These are phyloP conservation scores for Heliocybe sulcata DNA, from an alignment of 1,284 basidiomycete genomes.

Conservation along the genomic window DNA sequence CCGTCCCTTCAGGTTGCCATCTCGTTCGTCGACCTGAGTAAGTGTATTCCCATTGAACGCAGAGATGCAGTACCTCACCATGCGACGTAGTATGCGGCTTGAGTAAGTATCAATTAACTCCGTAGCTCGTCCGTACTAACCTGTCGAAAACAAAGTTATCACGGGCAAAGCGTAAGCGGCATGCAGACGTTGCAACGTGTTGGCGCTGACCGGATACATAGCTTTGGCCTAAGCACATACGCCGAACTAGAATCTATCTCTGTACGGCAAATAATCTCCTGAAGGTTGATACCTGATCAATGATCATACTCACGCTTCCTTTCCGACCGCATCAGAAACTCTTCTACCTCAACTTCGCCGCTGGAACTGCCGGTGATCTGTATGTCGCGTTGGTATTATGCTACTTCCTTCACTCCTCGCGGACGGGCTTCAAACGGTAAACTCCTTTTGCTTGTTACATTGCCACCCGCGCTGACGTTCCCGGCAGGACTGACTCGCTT, in stretches of 20 bases:
- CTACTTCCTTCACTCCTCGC: conserved; percentile 21
- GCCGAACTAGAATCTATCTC: conserved; percentile 11
- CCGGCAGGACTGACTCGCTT: conserved; percentile 26
- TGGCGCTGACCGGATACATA: conserved; percentile 6
- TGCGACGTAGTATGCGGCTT: conserved; percentile 12
- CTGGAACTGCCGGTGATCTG: conserved; percentile 21
- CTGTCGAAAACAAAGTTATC: conserved; percentile 7
- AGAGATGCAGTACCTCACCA: neutral
- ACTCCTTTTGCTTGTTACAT: conserved; percentile 1
- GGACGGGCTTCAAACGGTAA: conserved; percentile 29
- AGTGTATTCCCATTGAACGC: conserved; percentile 1
- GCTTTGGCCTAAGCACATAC: conserved; percentile 12
- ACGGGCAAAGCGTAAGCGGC: conserved; percentile 12
- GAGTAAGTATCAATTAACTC: conserved; percentile 10
- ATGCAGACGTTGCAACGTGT: neutral
- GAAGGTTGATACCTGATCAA: neutral
- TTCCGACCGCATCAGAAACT: conserved; percentile 10
- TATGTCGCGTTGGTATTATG: conserved; percentile 26
- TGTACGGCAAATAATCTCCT: conserved; percentile 4
- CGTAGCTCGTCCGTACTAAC: neutral
- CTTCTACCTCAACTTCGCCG: conserved; percentile 20
- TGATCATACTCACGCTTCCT: neutral
- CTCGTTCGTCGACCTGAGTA: conserved; percentile 15
- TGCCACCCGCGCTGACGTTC: neutral
- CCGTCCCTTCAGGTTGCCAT: conserved; percentile 8